Evolutionary conservation across 192 early-diverging fungal species (phyloP), one percentile per base, ranked within the genome.

Genomic region (Thoreauomyces humboldtii): DNA sequence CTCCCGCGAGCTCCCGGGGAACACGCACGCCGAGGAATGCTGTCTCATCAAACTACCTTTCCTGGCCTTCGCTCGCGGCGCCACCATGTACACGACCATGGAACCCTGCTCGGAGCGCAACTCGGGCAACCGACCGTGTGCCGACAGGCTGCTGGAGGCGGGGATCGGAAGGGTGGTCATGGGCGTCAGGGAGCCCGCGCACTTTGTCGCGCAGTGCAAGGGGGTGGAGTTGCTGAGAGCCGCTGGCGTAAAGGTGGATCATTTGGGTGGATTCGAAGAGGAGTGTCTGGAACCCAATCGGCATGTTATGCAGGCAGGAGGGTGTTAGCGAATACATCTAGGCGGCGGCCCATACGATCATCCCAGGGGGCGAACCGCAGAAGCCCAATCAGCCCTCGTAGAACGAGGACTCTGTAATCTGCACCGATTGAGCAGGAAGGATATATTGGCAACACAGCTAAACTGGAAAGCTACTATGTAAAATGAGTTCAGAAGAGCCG

Each of bases 21-120:
- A 99, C 71, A 95, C 93, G 4, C 97, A 99, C 67, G 93, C 97
- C 5, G 95, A 96, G 63, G 88, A 99, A 71, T 89, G 88, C 52
- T 88, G 88, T 29, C 78, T 99, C 5, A 47, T 75, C 41, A 99
- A 99, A 73, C 77, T 96, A 4, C n/a, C n/a, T n/a, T n/a, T n/a
- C n/a, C n/a, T n/a, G n/a, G n/a, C n/a, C n/a, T n/a, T n/a, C n/a
- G 32, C 61, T 34, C 11, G 66, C 24, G 85, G 82, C 21, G 66
- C 82, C 5, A 89, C 87, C 19, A 87, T 95, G 70, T 98, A 96
- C 68, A 92, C 93, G 25, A 98, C 96, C 4, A 98, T 98, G 96
- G 96, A 98, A 68, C 96, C 96, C 0, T 98, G 96, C 73, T 89
- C 81, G 44, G 76, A 63, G 59, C 82, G 83, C 43, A 61, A 87